Evolutionary conservation across 1,284 basidiomycete genomes (phyloP), one percentile per base, ranked within the genome.

Genomic region (Stygiomarasmius scandens): DNA sequence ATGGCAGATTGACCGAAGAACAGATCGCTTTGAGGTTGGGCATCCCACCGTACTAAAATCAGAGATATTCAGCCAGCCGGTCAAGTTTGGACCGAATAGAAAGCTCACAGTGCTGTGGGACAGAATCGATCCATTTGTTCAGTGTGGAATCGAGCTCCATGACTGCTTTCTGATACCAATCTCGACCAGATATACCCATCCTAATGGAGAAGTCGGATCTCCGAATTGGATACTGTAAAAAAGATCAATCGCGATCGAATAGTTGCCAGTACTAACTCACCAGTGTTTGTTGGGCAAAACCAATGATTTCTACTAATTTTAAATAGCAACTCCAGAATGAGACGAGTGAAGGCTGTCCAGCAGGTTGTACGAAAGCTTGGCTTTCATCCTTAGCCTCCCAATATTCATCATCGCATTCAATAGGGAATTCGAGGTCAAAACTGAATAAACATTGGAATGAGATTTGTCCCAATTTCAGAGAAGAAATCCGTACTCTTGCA

Each of bases 1-100:
- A 73, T 64, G 0, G 82, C 82, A 1, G 83, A 84, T 69, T 87
- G 85, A 46, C 78, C 72, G 63, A 86, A 83, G 58, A 81, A 79
- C 1, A 70, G 58, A 9, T 58, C 50, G 55, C 82, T 54, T 44
- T 76, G 67, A 12, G 75, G 69, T 16, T 77, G 70, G 0, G 83
- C 79, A 63, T 85, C 81, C 86, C 84, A 86, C 25, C 73, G 72
- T 23, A 80, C 79, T 80, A 19, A 2, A 12, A 32, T 6, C 29
- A 32, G 29, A 5, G 12, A 32, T 12, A 34, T n/a, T 25, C 25
- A 19, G 38, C 24, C 12, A 41, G 16, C 5, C 16, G 38, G 16
- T n/a, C 38, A 41, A n/a, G 16, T 8, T 16, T 6, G 16, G 38
- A 41, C n/a, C 5, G 38, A 41, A 44, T 16, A 29, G 54, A 51